Evolutionary conservation across 495 filamentous ascomycete genomes (phyloP).

Genomic region (Neurospora discreta): DNA sequence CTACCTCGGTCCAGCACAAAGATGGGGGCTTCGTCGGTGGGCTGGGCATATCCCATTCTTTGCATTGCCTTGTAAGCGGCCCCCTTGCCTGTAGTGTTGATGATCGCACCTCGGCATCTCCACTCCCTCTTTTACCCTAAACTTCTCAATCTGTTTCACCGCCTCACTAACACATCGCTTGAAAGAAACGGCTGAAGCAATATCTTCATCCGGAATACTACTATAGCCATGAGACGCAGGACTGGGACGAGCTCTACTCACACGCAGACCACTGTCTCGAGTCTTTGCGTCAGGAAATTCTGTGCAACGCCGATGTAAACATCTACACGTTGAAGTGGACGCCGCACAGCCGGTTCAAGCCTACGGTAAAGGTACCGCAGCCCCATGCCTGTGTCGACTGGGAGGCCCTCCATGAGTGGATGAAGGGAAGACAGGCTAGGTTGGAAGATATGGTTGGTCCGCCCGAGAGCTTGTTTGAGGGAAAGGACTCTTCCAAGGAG

Average conservation of each 20-base stretch:
- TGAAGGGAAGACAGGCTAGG: conserved; percentile 14
- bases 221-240: conserved; percentile 5
- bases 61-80: conserved; percentile 12
- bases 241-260: conserved; percentile 5
- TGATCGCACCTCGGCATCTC: background rate
- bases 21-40: conserved; percentile 13
- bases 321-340: conserved; percentile 14
- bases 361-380: conserved; percentile 6
- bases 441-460: conserved; percentile 10
- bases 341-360: conserved; percentile 5
- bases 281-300: conserved; percentile 6
- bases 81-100: background rate
- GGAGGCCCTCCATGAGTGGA: conserved; percentile 18
- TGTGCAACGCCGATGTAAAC: conserved; percentile 8
- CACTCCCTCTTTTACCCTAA: background rate
- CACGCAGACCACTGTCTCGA: conserved; percentile 17
- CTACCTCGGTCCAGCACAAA: conserved; percentile 6
- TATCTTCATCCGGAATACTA: conserved; percentile 14
- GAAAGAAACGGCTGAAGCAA: conserved; percentile 16
- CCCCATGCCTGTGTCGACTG: conserved; percentile 24
- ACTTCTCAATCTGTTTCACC: background rate
- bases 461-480: conserved; percentile 2
- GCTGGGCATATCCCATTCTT: conserved; percentile 9
- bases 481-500: background rate
- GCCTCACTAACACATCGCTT: background rate